Conservation (phyloP, 768 basidiomycete species). For the Xerocomellus intermedius region DNA sequence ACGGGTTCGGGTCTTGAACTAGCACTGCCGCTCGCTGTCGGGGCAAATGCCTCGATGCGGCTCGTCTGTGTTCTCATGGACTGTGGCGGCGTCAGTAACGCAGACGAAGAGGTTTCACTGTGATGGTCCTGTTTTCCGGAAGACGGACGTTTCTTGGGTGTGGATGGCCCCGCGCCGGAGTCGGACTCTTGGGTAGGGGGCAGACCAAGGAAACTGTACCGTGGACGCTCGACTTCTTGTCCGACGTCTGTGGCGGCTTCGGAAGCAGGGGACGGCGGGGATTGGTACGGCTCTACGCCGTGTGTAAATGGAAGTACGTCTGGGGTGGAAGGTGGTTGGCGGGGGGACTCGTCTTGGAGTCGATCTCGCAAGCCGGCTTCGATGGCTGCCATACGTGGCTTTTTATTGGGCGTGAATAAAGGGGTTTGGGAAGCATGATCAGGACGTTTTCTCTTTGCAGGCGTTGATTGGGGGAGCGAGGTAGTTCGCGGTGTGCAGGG, state of each 20-base stretch:
- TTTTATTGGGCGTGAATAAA: neutral
- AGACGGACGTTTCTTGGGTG: conserved; percentile 12
- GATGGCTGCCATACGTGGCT: conserved; percentile 8
- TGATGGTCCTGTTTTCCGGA: neutral
- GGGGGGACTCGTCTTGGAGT: neutral
- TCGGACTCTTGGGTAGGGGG: conserved; percentile 14
- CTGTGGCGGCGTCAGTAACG: conserved; percentile 24
- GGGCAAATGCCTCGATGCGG: neutral
- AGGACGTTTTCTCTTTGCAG: conserved; percentile 5
- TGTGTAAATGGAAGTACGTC: conserved; percentile 18
- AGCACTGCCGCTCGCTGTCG: neutral
- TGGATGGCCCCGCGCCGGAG: neutral
- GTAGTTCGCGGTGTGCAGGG: conserved; percentile 2
- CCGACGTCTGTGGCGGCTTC: neutral
- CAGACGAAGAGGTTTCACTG: neutral
- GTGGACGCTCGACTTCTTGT: neutral
- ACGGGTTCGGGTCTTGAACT: conserved; percentile 4
- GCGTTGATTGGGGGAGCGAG: conserved; percentile 2
- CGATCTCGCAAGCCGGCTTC: conserved; percentile 12
- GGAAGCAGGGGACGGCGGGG: neutral
- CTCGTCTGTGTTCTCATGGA: neutral
- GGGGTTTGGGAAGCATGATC: neutral
- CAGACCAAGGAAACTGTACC: conserved; percentile 24
- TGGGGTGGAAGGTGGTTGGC: neutral
- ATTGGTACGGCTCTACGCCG: neutral